Percentiles rank a stretch among this genome's conserved stretches.
These are phyloP conservation scores for Aspergillus sp. DNA, from an alignment of 2,329 filamentous ascomycete species.

Conservation along the genomic window DNA sequence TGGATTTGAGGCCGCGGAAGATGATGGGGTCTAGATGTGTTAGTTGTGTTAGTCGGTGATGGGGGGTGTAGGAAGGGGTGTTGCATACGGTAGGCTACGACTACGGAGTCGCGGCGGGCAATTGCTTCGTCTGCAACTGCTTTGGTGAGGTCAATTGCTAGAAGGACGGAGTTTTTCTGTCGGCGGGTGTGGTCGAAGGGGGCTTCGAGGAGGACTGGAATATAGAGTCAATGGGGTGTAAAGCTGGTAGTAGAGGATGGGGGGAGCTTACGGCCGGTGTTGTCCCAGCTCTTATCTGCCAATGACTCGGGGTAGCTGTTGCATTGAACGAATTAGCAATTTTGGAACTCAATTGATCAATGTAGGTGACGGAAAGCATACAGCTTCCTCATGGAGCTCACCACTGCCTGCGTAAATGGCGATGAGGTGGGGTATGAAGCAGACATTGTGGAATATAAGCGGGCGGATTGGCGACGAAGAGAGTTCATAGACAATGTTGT, in stretches of 20 bases:
- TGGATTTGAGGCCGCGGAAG: slow-evolving; percentile 85
- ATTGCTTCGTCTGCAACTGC: slow-evolving; percentile 91
- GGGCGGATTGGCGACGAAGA: slow-evolving; percentile 20
- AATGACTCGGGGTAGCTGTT: slow-evolving; percentile 81
- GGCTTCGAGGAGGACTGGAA: slow-evolving; percentile 66
- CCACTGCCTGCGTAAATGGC: slow-evolving; percentile 68
- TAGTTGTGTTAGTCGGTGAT: background rate
- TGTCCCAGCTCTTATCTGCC: slow-evolving; percentile 90
- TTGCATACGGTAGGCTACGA: slow-evolving; percentile 81
- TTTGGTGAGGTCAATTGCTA: slow-evolving; percentile 88
- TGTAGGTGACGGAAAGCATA: slow-evolving; percentile 49
- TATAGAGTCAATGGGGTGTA: background rate
- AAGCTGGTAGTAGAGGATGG: background rate
- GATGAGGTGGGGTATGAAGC: slow-evolving; percentile 45
- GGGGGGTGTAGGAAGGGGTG: background rate
- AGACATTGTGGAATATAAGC: slow-evolving; percentile 37
- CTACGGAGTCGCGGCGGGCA: slow-evolving; percentile 69
- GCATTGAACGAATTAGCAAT: slow-evolving; percentile 15
- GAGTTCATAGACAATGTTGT: slow-evolving; percentile 24
- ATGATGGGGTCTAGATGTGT: slow-evolving; percentile 79
- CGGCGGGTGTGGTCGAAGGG: slow-evolving; percentile 60
- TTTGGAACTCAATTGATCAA: slow-evolving; percentile 11
- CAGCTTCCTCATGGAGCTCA: slow-evolving; percentile 77
- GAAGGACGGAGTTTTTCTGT: slow-evolving; percentile 68
- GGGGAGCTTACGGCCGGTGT: slow-evolving; percentile 68